These are phyloP conservation scores for Geranium rotundifolium DNA, from an alignment of 345 rosid species.

Conservation along the genomic window DNA sequence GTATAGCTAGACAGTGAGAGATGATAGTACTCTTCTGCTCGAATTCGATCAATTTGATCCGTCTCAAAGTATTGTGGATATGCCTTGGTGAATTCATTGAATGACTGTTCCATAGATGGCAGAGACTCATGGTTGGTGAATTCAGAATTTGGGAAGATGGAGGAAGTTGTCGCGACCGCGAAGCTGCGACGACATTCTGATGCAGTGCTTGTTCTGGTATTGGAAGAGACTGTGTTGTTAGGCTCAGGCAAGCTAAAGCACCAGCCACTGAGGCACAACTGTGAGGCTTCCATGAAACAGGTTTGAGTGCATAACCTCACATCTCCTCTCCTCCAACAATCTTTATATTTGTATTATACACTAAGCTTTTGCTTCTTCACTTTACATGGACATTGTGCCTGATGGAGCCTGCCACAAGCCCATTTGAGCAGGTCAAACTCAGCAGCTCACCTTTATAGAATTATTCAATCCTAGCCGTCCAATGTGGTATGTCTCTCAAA, in stretches of 20 bases:
- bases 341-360: neutral
- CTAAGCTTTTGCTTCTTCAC: no score
- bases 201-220: conserved; percentile 28
- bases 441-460: neutral
- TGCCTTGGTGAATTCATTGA: conserved; percentile 47
- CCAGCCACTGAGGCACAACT: conserved; percentile 48
- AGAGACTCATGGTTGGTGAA: conserved; percentile 79
- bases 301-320: conserved; percentile 21
- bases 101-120: conserved; percentile 54
- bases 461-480: neutral
- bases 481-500: neutral
- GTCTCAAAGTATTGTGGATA: conserved; percentile 54
- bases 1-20: conserved; percentile 49
- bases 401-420: neutral
- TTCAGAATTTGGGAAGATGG: conserved; percentile 55
- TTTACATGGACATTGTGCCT: neutral
- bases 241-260: conserved; percentile 35
- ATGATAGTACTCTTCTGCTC: conserved; percentile 58
- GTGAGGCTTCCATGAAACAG: conserved; percentile 29
- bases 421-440: neutral
- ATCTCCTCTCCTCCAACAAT: neutral
- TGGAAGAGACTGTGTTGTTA: conserved; percentile 16
- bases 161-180: conserved; percentile 44
- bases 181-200: conserved; percentile 58
- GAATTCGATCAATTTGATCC: conserved; percentile 43